Base-by-base conservation (phyloP, 2,329 filamentous ascomycete species). In the Sarocladium brachiariae region DNA sequence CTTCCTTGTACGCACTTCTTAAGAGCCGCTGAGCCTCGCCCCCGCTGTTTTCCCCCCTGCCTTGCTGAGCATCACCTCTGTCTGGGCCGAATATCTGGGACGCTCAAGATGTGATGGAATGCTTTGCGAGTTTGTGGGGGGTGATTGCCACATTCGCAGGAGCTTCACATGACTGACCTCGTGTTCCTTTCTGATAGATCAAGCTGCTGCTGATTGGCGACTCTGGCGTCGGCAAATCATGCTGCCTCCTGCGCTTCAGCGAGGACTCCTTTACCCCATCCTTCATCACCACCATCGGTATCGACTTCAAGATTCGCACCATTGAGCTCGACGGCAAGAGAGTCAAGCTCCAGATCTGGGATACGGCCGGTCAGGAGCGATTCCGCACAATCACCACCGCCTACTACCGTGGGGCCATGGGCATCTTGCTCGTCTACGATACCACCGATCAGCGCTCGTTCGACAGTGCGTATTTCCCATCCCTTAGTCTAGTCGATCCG, bases 261-360 rank as follows among this genome's bases (percentile, higher is more conserved):
- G 91, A 96, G 74, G 91, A 96, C 77, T 95, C 89, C 43, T 96
- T 96, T 75, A 96, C 91, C 50, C 91, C 91, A 38, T 95, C 89
- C 61, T 96, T 96, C 78, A 96, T 96, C 77, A 96, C 91, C 56
- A 99, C 93, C 56, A 99, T 99, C 72, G 93, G 93, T 61, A 97
- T 99, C 76, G 93, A 99, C 75, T 99, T 99, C 78, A 99, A 99
- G 81, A 99, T 99, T 68, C 83, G 93, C 59, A 99, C 93, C 58
- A 99, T 99, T 74, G 93, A 99, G 75, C 79, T 99, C 60, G 93
- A 99, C 73, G 92, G 92, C 68, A 99, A 99, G 82, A 83, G 92
- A 56, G 93, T 99, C 63, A 99, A 99, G 80, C 76, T 99, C 67
- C 93, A 99, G 77, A 99, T 99, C 73, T 99, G 93, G 93, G 93